phyloP scores from a whole-genome alignment of 495 filamentous ascomycete genomes.

The Trichocladium antarcticum region DNA sequence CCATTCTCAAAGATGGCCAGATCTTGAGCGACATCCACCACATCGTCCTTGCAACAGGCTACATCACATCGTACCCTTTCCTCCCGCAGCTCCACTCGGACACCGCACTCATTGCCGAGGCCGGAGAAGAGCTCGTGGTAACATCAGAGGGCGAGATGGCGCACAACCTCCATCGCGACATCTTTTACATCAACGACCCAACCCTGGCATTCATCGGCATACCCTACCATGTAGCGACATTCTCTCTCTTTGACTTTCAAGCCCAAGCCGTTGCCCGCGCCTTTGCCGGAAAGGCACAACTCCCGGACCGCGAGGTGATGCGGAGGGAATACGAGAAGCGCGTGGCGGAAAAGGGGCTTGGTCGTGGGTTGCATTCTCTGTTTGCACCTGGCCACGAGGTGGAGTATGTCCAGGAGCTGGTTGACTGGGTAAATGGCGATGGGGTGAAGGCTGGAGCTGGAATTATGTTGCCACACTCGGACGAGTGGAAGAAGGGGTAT shows the following conservation, averaged over 20 bases:
- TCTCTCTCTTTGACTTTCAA: constrained; percentile 56
- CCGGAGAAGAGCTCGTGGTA: constrained; percentile 43
- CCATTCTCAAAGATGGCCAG: constrained; percentile 27
- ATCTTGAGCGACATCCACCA: constrained; percentile 43
- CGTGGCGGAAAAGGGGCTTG: constrained; percentile 35
- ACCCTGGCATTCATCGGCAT: constrained; percentile 51
- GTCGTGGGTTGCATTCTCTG: constrained; percentile 46
- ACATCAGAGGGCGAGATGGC: constrained; percentile 50
- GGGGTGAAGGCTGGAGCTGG: constrained; percentile 21
- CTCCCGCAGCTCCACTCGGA: constrained; percentile 39
- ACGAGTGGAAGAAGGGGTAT: constrained; percentile 28
- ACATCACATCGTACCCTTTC: constrained; percentile 51
- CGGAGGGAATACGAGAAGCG: constrained; percentile 40
- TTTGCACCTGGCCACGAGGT: constrained; percentile 36
- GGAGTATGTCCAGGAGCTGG: constrained; percentile 43
- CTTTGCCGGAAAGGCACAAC: constrained; percentile 38
- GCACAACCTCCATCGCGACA: constrained; percentile 58
- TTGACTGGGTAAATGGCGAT: constrained; percentile 43
- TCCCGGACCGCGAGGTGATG: constrained; percentile 43
- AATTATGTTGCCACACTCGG: constrained; percentile 36
- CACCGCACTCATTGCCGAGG: constrained; percentile 19
- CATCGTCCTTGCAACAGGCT: constrained; percentile 54
- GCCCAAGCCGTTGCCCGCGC: constrained; percentile 48
- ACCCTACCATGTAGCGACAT: constrained; percentile 50
- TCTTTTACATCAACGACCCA: constrained; percentile 57